Base-by-base conservation (phyloP, 371 early-diverging fungal species). In the Apophysomyces sp. region DNA sequence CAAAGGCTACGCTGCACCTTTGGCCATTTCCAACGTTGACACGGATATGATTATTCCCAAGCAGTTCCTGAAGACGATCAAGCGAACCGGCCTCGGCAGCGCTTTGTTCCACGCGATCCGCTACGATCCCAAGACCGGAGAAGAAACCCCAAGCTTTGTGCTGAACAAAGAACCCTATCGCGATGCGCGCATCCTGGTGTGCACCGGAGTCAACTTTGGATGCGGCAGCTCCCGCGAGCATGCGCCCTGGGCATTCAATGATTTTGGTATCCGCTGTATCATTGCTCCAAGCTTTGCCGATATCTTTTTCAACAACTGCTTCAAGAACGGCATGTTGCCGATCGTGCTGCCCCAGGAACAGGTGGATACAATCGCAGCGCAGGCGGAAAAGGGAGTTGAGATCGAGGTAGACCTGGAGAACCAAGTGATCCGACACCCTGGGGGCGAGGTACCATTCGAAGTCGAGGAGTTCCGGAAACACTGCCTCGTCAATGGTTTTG, bases 1-100 rank as follows among this genome's bases (percentile, higher is more conserved):
- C 37, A 81, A 81, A 56, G 83, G 85, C 31, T 68, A 73, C 59
- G 81, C 86, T 28, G 87, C 87, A 2, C 87, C 87, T 18, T 73
- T 89, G 61, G 77, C 74, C 36, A 78, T 85, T 62, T 65, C 85
- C 65, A 89, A 89, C 66, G 79, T 87, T 34, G 89, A 89, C 70
- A 89, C 89, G 28, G 89, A 89, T 68, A 86, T 83, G 84, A 84
- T 89, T 62, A 89, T 89, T 68, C 89, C 89, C 67, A 89, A 89
- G 68, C 87, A 89, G 67, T 89, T 89, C 76, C 76, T 89, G 52
- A 89, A 89, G 75, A 89, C 89, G 52, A 89, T 89, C 74, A 81
- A 85, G 65, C 82, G 87, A 28, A 89, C 89, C 16, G 89, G 89
- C 7, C 81, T 89, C 29, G 87, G 87, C 37, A 68, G 56, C 34